Evolutionary conservation across 768 basidiomycete species (phyloP).

Genomic region (Rhizopogon sp.): DNA sequence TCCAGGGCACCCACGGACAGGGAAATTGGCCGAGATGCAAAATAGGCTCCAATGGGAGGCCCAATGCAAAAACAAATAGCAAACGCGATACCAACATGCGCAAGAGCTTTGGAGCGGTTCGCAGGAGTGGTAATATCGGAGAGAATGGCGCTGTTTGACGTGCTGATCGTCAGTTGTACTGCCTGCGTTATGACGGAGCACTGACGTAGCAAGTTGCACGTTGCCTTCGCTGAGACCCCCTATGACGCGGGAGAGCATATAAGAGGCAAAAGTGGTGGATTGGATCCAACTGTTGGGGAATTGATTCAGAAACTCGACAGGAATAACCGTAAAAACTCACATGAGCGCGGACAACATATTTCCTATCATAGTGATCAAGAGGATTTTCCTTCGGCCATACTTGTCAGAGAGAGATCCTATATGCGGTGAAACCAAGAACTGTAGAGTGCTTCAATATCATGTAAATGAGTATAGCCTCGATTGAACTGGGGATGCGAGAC

Average conservation of each 20-base stretch:
- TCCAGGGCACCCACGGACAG: conserved; percentile 50
- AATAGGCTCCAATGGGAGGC: conserved; percentile 93
- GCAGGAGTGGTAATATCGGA: conserved; percentile 83
- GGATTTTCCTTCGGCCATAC: conserved; percentile 81
- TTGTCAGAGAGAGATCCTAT: conserved; percentile 85
- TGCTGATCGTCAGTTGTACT: neutral
- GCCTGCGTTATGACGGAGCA: conserved; percentile 9
- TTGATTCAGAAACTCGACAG: neutral
- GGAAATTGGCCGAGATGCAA: conserved; percentile 81
- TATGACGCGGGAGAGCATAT: conserved; percentile 83
- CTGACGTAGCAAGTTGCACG: conserved; percentile 91
- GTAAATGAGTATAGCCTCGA: conserved; percentile 23
- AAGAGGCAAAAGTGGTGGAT: conserved; percentile 87
- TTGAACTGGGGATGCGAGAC: conserved; percentile 34
- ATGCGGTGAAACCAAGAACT: conserved; percentile 77
- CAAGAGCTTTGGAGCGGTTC: conserved; percentile 80
- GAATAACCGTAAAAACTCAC: conserved; percentile 37
- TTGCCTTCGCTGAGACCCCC: conserved; percentile 97
- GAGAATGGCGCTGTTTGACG: conserved; percentile 70
- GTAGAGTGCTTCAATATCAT: conserved; percentile 57
- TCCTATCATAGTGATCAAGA: conserved; percentile 86
- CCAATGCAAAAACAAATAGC: conserved; percentile 92
- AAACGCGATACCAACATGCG: conserved; percentile 94
- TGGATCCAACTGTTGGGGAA: conserved; percentile 66
- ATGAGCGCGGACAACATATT: conserved; percentile 88